phyloP scores from a whole-genome alignment of 2,329 filamentous ascomycete species.

The Diplodia sapinea region DNA sequence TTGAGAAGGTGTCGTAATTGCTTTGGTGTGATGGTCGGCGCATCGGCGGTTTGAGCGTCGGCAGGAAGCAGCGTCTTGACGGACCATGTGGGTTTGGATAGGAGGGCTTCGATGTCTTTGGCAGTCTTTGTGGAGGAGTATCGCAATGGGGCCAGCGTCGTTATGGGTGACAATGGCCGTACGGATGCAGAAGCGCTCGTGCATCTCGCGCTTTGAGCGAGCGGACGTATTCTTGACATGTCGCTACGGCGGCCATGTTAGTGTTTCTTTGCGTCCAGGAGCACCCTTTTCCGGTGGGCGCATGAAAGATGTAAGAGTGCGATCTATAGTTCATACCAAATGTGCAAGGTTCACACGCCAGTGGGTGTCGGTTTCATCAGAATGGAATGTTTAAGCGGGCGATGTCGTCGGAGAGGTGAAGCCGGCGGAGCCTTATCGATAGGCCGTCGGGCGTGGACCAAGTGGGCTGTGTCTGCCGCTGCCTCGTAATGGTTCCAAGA shows the following conservation, averaged over 20 bases:
- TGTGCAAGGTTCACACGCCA: background rate
- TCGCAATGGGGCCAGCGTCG: background rate
- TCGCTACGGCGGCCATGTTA: background rate
- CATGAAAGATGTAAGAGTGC: background rate
- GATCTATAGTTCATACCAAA: background rate
- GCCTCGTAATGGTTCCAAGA: conserved; percentile 30
- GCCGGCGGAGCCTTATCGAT: conserved; percentile 22
- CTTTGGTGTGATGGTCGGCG: conserved; percentile 61
- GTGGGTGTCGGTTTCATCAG: background rate
- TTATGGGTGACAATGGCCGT: background rate
- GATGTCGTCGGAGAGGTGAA: conserved; percentile 13
- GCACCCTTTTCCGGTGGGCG: background rate
- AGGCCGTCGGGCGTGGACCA: conserved; percentile 6
- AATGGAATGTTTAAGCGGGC: background rate
- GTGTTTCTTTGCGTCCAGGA: background rate
- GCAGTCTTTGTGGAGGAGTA: conserved; percentile 7
- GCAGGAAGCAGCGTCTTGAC: conserved; percentile 73
- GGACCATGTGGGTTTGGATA: conserved; percentile 81
- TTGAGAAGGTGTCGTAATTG: conserved; percentile 85
- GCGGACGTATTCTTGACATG: conserved; percentile 3
- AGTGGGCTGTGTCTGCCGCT: conserved; percentile 27
- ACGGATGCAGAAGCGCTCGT: background rate
- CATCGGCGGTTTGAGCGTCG: conserved; percentile 39
- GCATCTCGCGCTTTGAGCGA: conserved; percentile 1
- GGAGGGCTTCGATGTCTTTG: conserved; percentile 49